A percentile compares a stretch with the other conserved stretches of the same genome.
phyloP scores from a whole-genome alignment of 108 stramenopile species.

The Craspedostauros australis region DNA sequence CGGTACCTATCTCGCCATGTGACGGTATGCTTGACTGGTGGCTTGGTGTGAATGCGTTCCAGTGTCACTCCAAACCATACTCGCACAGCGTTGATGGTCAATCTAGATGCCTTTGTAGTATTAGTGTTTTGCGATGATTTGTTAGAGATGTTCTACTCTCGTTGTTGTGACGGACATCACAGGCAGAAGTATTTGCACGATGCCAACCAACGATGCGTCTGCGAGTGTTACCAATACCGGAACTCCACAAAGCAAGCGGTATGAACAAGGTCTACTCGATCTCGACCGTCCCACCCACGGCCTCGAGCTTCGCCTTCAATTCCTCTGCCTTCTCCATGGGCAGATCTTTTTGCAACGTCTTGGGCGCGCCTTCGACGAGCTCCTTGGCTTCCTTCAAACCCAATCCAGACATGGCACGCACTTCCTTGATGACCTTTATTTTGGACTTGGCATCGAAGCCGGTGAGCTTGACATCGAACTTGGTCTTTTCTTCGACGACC shows the following conservation, averaged over 20 bases:
- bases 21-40: too few relatives aligned
- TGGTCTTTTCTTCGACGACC: conserved; percentile 44
- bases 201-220: too few relatives aligned
- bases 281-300: conserved; percentile 73
- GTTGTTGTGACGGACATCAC: not conserved
- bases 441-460: conserved; percentile 89
- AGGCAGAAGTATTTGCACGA: not conserved
- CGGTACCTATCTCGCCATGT: too few relatives aligned
- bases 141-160: not conserved
- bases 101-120: too few relatives aligned
- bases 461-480: conserved; percentile 81
- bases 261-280: conserved; percentile 74
- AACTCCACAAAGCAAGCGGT: not conserved
- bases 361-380: conserved; percentile 82
- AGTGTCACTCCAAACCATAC: too few relatives aligned
- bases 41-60: too few relatives aligned
- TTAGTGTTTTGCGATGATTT: not conserved
- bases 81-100: too few relatives aligned
- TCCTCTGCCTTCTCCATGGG: conserved; percentile 91
- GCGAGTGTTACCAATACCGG: not conserved
- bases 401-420: conserved; percentile 70
- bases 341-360: conserved; percentile 73
- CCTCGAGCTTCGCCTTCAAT: conserved; percentile 77
- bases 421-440: conserved; percentile 92
- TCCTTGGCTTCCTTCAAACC: conserved; percentile 93